Base-by-base conservation (phyloP, 768 basidiomycete species). In the Naganishia antarctica region DNA sequence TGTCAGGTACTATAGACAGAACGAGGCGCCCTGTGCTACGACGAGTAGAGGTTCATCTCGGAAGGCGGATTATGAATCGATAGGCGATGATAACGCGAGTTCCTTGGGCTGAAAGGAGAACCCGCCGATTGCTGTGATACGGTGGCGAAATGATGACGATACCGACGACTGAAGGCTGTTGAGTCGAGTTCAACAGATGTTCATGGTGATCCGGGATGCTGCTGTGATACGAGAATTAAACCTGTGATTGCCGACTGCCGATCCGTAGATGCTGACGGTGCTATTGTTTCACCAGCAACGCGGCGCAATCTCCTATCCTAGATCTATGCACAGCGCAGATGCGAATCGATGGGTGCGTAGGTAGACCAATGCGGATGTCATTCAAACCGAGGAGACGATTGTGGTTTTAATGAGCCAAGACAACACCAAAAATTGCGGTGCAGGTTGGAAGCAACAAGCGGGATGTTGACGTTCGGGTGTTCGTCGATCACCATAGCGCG, bases 1-100 rank as follows among this genome's bases (percentile, higher is more conserved):
- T 53, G 51, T 53, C 51, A 53, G 51, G 51, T 53, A 40, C 31
- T 31, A 25, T 37, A 53, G 51, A 53, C 51, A 34, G 51, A 53
- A 31, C 31, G 34, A 53, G 32, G 51, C 51, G 51, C 51, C 25
- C 9, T 21, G 34, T n/a, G 51, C 37, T 53, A 53, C 37, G 51
- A 37, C 51, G 25, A 53, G 18, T 3, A 53, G 21, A 53, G 31
- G 34, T 53, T 53, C 51, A 53, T 53, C 51, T 53, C 25, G 51
- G 37, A 21, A 16, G 18, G 32, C 7, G 4, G 51, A 31, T 29
- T 18, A 23, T 4, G n/a, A 15, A 25, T 31, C 34, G 51, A 37
- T n/a, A 53, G 32, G 32, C 21, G 34, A 15, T 40, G 9, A 6
- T 34, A 40, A 40, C 51, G 51, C 32, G 32, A 40, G 18, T 37